These are phyloP conservation scores for Ilex asprella DNA, from an alignment of 257 asterid genomes.

Conservation along the genomic window DNA sequence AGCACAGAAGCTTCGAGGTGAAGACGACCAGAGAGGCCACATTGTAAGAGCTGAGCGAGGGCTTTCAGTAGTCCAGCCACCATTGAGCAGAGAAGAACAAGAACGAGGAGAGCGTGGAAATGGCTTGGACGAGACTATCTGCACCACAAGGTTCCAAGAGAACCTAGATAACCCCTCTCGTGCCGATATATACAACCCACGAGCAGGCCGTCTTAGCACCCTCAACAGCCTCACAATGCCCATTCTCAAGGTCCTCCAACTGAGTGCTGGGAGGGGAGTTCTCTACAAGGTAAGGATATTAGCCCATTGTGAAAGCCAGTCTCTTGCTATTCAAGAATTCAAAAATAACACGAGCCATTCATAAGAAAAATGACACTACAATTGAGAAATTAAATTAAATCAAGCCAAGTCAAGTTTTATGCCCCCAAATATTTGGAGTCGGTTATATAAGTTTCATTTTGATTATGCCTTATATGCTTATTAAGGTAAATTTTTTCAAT, in stretches of 20 bases:
- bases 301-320: too few relatives aligned
- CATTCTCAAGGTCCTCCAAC: constrained; percentile 45
- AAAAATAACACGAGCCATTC: too few relatives aligned
- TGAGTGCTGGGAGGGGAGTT: constrained; percentile 53
- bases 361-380: too few relatives aligned
- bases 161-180: constrained; percentile 41
- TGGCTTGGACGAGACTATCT: constrained; percentile 70
- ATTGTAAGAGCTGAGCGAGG: constrained; percentile 23
- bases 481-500: too few relatives aligned
- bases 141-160: constrained; percentile 38
- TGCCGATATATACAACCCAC: constrained; percentile 61
- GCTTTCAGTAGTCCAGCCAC: constrained; percentile 50
- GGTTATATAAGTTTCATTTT: too few relatives aligned
- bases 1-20: constrained; percentile 33
- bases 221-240: constrained; percentile 52
- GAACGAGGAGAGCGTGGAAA: constrained; percentile 18
- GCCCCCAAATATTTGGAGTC: too few relatives aligned
- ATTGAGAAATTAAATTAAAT: too few relatives aligned
- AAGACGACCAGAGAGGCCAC: constrained; percentile 37
- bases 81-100: constrained; percentile 13
- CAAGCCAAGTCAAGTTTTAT: too few relatives aligned
- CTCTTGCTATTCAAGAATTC: too few relatives aligned
- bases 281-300: constrained; percentile 38
- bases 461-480: too few relatives aligned
- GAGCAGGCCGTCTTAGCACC: constrained; percentile 57